A percentile compares a stretch with the other conserved stretches of the same genome.
Evolutionary conservation across 306 rosid genomes (phyloP).

Genomic region (Albizia julibrissin): DNA sequence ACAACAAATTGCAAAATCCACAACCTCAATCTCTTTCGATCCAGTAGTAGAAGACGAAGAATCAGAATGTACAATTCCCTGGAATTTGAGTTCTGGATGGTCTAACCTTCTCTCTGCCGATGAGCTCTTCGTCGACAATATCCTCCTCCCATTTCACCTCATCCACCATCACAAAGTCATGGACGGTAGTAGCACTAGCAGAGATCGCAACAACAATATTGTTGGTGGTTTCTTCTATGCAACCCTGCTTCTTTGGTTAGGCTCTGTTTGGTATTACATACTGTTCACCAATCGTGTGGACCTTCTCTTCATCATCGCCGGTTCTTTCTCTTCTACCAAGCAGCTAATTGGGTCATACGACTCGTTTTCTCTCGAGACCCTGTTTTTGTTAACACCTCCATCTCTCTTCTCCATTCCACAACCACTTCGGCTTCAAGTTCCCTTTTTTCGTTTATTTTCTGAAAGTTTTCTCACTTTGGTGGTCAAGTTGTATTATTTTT

Average conservation of each 20-base stretch:
- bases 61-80: no score
- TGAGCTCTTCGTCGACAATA: no score
- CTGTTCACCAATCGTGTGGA: conserved; percentile 48
- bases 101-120: no score
- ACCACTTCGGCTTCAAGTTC: conserved; percentile 80
- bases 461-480: not conserved
- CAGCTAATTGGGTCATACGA: conserved; percentile 59
- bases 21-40: no score
- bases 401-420: conserved; percentile 82
- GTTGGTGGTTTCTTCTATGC: conserved; percentile 61
- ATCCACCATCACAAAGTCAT: not conserved
- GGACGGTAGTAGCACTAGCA: not conserved
- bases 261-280: conserved; percentile 59
- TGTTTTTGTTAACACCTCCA: conserved; percentile 80
- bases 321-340: conserved; percentile 66
- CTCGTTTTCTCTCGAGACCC: conserved; percentile 53
- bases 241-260: conserved; percentile 61
- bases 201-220: conserved; percentile 31
- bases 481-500: no score
- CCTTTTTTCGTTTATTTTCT: not conserved
- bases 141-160: no score
- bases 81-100: no score
- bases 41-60: no score
- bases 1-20: no score
- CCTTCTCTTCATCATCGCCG: conserved; percentile 57